A percentile compares a stretch with the other conserved stretches of the same genome.
These are phyloP conservation scores for Lathyrus oleraceus DNA, from an alignment of 306 rosid genomes.

Conservation along the genomic window DNA sequence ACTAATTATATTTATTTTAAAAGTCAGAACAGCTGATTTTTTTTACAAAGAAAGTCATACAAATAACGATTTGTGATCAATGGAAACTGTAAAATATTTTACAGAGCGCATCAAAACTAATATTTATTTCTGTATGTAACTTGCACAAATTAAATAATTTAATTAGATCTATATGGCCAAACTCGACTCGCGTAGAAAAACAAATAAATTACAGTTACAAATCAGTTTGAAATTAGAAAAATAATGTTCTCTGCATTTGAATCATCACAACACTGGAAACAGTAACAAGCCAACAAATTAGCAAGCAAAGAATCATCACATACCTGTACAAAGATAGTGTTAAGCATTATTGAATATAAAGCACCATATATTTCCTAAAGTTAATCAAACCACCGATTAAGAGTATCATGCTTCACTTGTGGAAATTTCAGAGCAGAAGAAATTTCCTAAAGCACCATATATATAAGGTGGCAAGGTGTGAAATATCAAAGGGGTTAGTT, in stretches of 20 bases:
- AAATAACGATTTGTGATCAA: not conserved
- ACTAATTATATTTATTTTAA: no score
- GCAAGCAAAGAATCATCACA: conserved; percentile 22
- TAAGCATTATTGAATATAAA: conserved; percentile 12
- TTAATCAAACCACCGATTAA: conserved; percentile 6
- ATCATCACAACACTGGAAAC: not conserved
- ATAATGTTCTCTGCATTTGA: not conserved
- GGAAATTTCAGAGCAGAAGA: conserved; percentile 22
- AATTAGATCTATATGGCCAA: conserved; percentile 11
- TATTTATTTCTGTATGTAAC: not conserved
- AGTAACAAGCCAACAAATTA: conserved; percentile 22
- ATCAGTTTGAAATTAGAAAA: conserved; percentile 8
- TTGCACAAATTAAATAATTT: not conserved
- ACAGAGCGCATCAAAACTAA: not conserved
- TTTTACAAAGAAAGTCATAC: no score
- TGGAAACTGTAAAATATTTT: not conserved
- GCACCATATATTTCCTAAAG: conserved; percentile 30
- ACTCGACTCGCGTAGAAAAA: not conserved
- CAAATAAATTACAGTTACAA: no score
- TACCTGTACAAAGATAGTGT: conserved; percentile 43
- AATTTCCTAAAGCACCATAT: no score
- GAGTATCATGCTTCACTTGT: conserved; percentile 4
- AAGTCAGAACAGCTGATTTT: no score
- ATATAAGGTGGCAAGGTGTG: conserved; percentile 15
- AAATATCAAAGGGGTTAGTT: conserved; percentile 32